Evolutionary conservation across 306 rosid genomes (phyloP).

Genomic region (Dryas alaskensis): DNA sequence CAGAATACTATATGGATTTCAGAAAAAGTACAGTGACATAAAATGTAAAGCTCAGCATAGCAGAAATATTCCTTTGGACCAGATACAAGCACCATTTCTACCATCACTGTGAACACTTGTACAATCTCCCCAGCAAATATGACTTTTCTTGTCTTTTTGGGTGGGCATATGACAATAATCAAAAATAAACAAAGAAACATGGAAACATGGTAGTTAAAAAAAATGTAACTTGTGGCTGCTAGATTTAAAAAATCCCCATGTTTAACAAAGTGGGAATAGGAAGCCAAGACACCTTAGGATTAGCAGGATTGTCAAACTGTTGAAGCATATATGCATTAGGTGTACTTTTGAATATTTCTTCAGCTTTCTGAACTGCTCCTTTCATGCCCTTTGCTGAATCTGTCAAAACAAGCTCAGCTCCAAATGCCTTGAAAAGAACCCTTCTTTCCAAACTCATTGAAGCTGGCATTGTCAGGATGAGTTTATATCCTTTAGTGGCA

Average conservation of each 20-base stretch:
- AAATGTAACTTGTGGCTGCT: neutral
- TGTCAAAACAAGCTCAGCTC: slow-evolving; percentile 93
- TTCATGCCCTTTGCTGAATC: slow-evolving; percentile 93
- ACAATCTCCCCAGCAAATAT: neutral
- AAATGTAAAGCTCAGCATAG: neutral
- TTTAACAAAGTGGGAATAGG: slow-evolving; percentile 11
- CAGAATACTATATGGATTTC: neutral
- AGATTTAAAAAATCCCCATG: neutral
- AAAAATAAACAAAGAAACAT: neutral
- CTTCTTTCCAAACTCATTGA: slow-evolving; percentile 99
- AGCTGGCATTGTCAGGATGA: slow-evolving; percentile 93
- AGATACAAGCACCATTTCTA: slow-evolving; percentile 3
- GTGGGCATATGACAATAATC: neutral
- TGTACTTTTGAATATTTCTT: slow-evolving; percentile 77
- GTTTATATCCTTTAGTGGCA: slow-evolving; percentile 94
- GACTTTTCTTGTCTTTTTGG: neutral
- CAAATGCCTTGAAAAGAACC: slow-evolving; percentile 93
- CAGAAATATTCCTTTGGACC: neutral
- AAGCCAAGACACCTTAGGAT: slow-evolving; percentile 70
- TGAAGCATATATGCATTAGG: slow-evolving; percentile 91
- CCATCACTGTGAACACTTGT: neutral
- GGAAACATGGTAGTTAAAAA: neutral
- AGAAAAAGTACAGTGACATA: neutral
- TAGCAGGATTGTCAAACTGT: slow-evolving; percentile 97
- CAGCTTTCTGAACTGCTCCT: slow-evolving; percentile 98